These are phyloP conservation scores for Exophiala bonariae DNA, from an alignment of 2,329 filamentous ascomycete species.

Conservation along the genomic window DNA sequence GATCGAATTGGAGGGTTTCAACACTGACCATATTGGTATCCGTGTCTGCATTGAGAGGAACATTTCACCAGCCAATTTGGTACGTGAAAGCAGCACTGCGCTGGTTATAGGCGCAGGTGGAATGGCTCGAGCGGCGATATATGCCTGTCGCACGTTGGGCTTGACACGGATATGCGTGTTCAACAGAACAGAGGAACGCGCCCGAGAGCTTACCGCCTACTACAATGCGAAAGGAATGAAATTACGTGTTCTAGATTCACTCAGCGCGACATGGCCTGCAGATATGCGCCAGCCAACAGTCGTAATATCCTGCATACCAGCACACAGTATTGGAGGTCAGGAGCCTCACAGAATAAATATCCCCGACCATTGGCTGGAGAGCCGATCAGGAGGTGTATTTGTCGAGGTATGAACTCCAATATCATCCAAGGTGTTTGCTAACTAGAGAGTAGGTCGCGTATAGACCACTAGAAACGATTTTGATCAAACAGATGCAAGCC, in stretches of 20 bases:
- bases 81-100: constrained; percentile 24
- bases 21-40: constrained; percentile 33
- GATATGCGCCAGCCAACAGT: not conserved
- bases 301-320: not conserved
- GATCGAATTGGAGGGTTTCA: constrained; percentile 42
- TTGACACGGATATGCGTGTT: constrained; percentile 29
- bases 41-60: constrained; percentile 29
- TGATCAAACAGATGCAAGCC: no score
- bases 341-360: no score
- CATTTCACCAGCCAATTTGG: constrained; percentile 30
- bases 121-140: constrained; percentile 30
- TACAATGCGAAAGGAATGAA: not conserved
- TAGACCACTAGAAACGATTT: no score
- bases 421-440: no score
- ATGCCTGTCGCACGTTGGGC: constrained; percentile 28
- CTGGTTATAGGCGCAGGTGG: constrained; percentile 28
- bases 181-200: constrained; percentile 29
- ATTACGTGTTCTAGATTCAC: not conserved
- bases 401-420: no score
- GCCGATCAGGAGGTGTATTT: no score
- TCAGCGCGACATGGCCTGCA: not conserved
- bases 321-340: not conserved
- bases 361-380: no score
- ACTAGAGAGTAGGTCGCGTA: no score
- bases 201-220: constrained; percentile 25